Evolutionary conservation across 257 asterid genomes (phyloP).

Genomic region (Buddleja alternifolia): DNA sequence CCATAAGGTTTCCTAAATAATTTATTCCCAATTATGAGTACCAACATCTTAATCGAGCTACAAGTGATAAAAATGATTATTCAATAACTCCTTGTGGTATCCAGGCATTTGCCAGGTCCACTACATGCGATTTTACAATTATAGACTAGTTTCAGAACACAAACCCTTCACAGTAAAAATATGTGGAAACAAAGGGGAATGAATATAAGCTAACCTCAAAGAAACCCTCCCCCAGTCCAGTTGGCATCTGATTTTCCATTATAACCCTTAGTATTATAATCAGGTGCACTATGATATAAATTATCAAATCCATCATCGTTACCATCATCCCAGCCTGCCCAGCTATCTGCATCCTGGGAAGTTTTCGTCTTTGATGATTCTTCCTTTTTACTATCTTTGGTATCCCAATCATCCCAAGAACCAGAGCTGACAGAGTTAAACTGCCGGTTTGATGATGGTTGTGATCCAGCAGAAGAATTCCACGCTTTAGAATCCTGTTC

Average conservation of each 20-base stretch:
- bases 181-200: too few species aligned
- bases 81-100: conserved; percentile 10
- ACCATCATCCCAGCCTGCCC: conserved; percentile 85
- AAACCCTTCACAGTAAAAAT: too few species aligned
- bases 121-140: conserved; percentile 12
- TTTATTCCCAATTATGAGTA: too few species aligned
- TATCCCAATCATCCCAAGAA: conserved; percentile 84
- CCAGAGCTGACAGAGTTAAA: conserved; percentile 38
- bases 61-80: too few species aligned
- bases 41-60: too few species aligned
- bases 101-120: conserved; percentile 9
- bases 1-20: too few species aligned
- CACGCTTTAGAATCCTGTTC: conserved; percentile 50
- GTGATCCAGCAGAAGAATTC: conserved; percentile 49
- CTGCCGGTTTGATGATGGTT: conserved; percentile 43
- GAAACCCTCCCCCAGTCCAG: conserved; percentile 71
- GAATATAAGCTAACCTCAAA: conserved; percentile 13
- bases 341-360: conserved; percentile 51
- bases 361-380: conserved; percentile 41
- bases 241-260: conserved; percentile 53
- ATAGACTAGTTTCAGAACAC: conserved; percentile 17
- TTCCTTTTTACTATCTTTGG: conserved; percentile 46
- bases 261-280: conserved; percentile 36
- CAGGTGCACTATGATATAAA: conserved; percentile 43
- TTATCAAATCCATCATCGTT: conserved; percentile 48